Conservation (phyloP, 2,329 filamentous ascomycete species). For the Cordyceps fumosorosea region DNA sequence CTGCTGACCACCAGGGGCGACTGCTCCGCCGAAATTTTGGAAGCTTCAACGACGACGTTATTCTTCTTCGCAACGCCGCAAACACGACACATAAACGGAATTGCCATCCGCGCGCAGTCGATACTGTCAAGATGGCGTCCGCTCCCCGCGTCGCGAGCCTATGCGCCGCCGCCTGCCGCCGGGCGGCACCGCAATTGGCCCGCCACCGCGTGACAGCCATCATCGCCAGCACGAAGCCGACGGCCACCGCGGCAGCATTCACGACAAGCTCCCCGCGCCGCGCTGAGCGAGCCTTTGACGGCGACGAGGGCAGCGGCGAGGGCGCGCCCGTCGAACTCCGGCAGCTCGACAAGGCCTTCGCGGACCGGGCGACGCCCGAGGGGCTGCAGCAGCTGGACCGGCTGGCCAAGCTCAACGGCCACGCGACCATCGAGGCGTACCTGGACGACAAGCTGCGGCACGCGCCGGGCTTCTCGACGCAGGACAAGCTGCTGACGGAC, state of each 20-base stretch:
- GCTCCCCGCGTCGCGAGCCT: constrained; percentile 32
- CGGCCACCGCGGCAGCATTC: constrained; percentile 18
- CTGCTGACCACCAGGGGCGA: constrained; percentile 1
- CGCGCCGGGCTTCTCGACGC: constrained; percentile 24
- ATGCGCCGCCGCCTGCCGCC: constrained; percentile 29
- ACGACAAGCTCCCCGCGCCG: constrained; percentile 19
- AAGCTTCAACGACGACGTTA: constrained; percentile 17
- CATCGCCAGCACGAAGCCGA: background rate
- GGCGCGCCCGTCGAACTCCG: constrained; percentile 23
- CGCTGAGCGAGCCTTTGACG: constrained; percentile 16
- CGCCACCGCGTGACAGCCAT: background rate
- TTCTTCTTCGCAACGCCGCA: constrained; percentile 16
- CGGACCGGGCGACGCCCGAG: constrained; percentile 26
- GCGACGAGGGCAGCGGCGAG: constrained; percentile 18
- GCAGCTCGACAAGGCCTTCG: constrained; percentile 24
- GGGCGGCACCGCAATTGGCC: constrained; percentile 16
- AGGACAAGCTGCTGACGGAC: constrained; percentile 27
- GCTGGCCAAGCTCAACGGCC: constrained; percentile 29
- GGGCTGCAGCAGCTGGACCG: constrained; percentile 28
- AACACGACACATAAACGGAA: constrained; percentile 17
- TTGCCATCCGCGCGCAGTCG: background rate
- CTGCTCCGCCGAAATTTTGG: constrained; percentile 27
- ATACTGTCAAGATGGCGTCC: constrained; percentile 29
- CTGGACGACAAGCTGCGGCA: constrained; percentile 23
- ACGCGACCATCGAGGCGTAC: constrained; percentile 27